Conservation (phyloP, 495 filamentous ascomycete species). For the Annulohypoxylon maeteangense region DNA sequence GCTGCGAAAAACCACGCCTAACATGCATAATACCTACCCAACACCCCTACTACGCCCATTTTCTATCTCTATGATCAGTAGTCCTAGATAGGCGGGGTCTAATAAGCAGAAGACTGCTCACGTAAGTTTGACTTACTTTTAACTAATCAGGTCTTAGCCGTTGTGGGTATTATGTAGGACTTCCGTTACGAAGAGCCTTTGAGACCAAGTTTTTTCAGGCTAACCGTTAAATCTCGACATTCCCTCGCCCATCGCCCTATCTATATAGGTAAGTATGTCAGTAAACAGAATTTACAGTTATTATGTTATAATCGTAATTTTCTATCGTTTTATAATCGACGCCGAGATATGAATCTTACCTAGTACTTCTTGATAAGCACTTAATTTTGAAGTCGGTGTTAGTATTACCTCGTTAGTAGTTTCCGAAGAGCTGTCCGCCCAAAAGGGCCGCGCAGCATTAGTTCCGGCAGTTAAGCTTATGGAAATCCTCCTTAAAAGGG, state of each 20-base stretch:
- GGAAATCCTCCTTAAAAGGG: neutral
- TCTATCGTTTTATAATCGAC: neutral
- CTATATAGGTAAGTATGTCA: no score
- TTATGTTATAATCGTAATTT: neutral
- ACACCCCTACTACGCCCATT: neutral
- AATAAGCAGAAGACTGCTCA: no score
- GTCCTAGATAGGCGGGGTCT: no score
- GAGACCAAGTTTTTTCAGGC: no score
- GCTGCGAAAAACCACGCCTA: neutral
- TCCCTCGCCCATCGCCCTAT: no score
- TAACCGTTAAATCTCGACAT: no score
- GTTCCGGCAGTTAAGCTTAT: neutral
- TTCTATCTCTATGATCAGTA: no score
- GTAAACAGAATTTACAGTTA: neutral
- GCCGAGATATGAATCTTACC: neutral
- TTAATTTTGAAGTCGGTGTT: neutral
- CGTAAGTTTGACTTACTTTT: no score
- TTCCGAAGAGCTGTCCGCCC: neutral
- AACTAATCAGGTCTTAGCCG: no score
- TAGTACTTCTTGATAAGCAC: neutral
- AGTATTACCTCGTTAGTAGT: neutral
- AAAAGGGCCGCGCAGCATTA: slow-evolving; percentile 5
- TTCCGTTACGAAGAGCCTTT: no score
- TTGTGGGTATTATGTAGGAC: no score
- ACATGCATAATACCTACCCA: neutral